phyloP scores from a whole-genome alignment of 768 basidiomycete genomes.

The Suillus subaureus region DNA sequence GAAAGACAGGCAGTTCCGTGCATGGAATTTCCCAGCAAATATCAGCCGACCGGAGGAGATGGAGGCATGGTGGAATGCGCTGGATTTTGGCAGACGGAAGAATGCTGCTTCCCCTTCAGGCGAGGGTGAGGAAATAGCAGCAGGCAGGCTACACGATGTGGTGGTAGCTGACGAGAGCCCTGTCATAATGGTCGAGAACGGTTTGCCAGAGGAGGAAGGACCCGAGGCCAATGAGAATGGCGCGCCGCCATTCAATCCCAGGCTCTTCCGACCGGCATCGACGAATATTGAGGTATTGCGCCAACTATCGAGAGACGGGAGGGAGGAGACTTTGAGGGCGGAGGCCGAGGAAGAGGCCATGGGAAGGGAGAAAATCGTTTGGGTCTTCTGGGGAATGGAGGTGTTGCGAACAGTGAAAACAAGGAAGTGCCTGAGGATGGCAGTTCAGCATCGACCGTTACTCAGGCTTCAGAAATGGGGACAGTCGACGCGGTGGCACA shows the following conservation, averaged over 20 bases:
- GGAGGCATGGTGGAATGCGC: constrained; percentile 32
- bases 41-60: constrained; percentile 34
- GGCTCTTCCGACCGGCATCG: constrained; percentile 39
- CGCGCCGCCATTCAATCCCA: constrained; percentile 21
- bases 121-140: constrained; percentile 7
- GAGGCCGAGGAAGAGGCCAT: constrained; percentile 34
- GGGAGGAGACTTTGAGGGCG: constrained; percentile 40
- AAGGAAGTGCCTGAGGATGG: background rate
- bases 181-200: background rate
- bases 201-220: constrained; percentile 4
- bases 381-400: constrained; percentile 19
- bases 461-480: background rate
- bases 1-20: constrained; percentile 47
- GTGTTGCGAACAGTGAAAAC: background rate
- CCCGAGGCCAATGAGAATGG: background rate
- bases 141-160: background rate
- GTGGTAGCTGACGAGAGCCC: background rate
- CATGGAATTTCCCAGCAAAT: constrained; percentile 52
- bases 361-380: constrained; percentile 51
- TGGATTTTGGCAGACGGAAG: constrained; percentile 30
- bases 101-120: background rate
- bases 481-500: background rate
- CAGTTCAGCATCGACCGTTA: background rate
- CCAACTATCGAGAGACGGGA: constrained; percentile 48
- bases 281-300: constrained; percentile 43